Evolutionary conservation across 2,329 filamentous ascomycete species (phyloP).

Genomic region (Diaporthe velutina): DNA sequence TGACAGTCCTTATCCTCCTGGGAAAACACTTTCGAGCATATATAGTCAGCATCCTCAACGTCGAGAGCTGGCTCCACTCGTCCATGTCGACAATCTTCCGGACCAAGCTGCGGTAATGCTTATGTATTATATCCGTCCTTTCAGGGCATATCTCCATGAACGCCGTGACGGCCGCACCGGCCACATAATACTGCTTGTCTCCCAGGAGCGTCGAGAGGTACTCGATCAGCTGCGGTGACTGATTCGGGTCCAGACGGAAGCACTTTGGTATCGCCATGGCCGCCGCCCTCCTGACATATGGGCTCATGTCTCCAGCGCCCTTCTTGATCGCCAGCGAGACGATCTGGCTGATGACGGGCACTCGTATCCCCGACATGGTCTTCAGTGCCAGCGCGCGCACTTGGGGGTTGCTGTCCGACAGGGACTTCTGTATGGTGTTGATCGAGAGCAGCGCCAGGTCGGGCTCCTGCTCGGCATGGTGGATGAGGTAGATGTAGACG

Average conservation of each 20-base stretch:
- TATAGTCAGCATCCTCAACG: constrained; percentile 82
- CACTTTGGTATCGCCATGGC: constrained; percentile 96
- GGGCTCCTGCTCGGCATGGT: constrained; percentile 95
- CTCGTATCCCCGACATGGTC: constrained; percentile 97
- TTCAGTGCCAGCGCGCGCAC: constrained; percentile 91
- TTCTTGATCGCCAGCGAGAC: constrained; percentile 96
- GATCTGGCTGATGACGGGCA: constrained; percentile 97
- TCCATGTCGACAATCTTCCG: constrained; percentile 98
- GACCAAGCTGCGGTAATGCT: constrained; percentile 86
- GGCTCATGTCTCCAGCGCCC: constrained; percentile 92
- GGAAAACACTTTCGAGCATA: constrained; percentile 94
- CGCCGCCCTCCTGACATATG: constrained; percentile 91
- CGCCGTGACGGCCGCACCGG: constrained; percentile 89
- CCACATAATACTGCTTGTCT: constrained; percentile 97
- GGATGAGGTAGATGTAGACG: constrained; percentile 97
- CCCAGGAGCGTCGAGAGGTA: constrained; percentile 83
- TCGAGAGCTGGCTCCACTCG: constrained; percentile 94
- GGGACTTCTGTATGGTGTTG: constrained; percentile 98
- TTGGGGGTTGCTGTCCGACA: constrained; percentile 92
- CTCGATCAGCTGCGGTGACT: constrained; percentile 86
- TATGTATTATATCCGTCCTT: constrained; percentile 88
- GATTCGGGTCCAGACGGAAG: constrained; percentile 88
- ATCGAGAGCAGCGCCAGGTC: constrained; percentile 96
- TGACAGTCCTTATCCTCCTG: constrained; percentile 70
- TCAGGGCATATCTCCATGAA: constrained; percentile 93